A percentile compares a stretch with the other conserved stretches of the same genome.
These are phyloP conservation scores for Teratosphaeria viscida DNA, from an alignment of 2,329 filamentous ascomycete genomes.

Conservation along the genomic window DNA sequence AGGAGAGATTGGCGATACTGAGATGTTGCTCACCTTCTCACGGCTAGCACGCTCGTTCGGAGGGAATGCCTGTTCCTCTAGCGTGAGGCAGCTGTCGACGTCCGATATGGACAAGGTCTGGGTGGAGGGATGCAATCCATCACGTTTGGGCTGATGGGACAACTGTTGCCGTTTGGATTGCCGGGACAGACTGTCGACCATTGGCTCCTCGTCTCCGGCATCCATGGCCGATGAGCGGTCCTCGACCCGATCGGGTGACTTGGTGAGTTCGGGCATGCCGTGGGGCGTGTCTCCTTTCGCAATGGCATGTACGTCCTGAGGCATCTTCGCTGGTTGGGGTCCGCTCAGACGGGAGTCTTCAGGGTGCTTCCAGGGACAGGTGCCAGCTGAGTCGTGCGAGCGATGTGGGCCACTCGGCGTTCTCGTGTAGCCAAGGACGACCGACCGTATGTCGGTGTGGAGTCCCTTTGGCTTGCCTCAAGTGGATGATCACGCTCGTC, in stretches of 20 bases:
- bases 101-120: constrained; percentile 60
- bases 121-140: constrained; percentile 62
- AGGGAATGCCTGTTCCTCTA: constrained; percentile 50
- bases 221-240: constrained; percentile 1
- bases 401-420: background rate
- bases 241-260: constrained; percentile 10
- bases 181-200: constrained; percentile 7
- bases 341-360: background rate
- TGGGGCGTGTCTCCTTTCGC: constrained; percentile 21
- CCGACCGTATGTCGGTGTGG: background rate
- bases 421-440: background rate
- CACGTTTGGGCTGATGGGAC: constrained; percentile 21
- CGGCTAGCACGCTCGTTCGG: constrained; percentile 45
- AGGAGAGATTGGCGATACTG: background rate
- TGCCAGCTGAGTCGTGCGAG: background rate
- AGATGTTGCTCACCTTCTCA: constrained; percentile 45
- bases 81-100: constrained; percentile 49
- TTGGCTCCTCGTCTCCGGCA: constrained; percentile 5
- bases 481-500: background rate
- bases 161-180: background rate
- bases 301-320: constrained; percentile 28
- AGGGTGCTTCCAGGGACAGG: background rate
- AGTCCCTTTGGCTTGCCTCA: background rate
- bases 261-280: constrained; percentile 10
- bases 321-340: constrained; percentile 23